A percentile compares a stretch with the other conserved stretches of the same genome.
Conservation (phyloP, 352 stramenopile species). For the Globisporangium takayamanum region DNA sequence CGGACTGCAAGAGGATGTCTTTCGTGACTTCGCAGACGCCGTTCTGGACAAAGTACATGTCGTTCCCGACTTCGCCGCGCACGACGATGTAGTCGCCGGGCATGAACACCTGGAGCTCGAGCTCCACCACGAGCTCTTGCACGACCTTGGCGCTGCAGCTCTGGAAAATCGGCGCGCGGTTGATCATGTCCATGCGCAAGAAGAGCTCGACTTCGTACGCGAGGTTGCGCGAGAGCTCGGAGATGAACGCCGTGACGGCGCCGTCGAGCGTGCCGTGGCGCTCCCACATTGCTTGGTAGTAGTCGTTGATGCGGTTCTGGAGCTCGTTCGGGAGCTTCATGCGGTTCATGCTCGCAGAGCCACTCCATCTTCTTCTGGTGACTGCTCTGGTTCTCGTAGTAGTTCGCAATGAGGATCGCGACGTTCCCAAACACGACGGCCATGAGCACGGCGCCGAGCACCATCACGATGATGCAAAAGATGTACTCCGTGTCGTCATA, state of each 20-base stretch:
- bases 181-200: constrained; percentile 85
- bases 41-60: constrained; percentile 88
- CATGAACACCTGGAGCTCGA: constrained; percentile 82
- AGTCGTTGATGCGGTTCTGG: constrained; percentile 81
- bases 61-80: constrained; percentile 71
- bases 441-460: constrained; percentile 74
- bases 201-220: constrained; percentile 82
- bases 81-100: constrained; percentile 81
- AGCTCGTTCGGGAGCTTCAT: constrained; percentile 74
- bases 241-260: constrained; percentile 66
- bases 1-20: constrained; percentile 22
- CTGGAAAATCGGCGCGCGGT: constrained; percentile 76
- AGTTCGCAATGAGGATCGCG: constrained; percentile 79
- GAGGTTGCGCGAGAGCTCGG: constrained; percentile 73
- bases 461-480: constrained; percentile 63
- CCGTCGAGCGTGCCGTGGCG: constrained; percentile 75
- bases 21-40: constrained; percentile 78
- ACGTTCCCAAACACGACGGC: constrained; percentile 86
- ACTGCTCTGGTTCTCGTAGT: constrained; percentile 77
- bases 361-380: constrained; percentile 87
- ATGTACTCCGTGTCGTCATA: constrained; percentile 66
- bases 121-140: constrained; percentile 75
- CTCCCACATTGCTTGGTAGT: constrained; percentile 86
- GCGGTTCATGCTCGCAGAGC: constrained; percentile 71
- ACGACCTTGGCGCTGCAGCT: constrained; percentile 79